These are phyloP conservation scores for Oidiodendron maius DNA, from an alignment of 495 filamentous ascomycete species.

Conservation along the genomic window DNA sequence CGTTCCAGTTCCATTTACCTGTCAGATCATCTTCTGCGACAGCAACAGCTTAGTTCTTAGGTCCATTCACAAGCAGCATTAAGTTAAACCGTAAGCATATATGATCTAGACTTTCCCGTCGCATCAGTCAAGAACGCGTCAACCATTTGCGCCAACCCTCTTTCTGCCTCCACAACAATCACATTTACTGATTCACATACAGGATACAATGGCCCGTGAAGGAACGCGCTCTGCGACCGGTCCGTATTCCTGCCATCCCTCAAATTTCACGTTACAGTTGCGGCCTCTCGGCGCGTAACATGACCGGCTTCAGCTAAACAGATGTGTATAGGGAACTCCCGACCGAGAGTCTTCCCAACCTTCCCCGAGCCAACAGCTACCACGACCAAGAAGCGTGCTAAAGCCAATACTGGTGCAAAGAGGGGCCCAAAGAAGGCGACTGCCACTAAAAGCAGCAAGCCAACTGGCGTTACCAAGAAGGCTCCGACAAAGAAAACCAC, in stretches of 20 bases:
- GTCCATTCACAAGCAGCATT: not conserved
- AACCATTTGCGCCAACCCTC: conserved; percentile 15
- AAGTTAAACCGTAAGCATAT: conserved; percentile 19
- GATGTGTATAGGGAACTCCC: conserved; percentile 39
- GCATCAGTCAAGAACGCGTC: conserved; percentile 14
- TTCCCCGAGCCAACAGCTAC: conserved; percentile 44
- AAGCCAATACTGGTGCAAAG: conserved; percentile 40
- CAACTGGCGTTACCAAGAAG: conserved; percentile 47
- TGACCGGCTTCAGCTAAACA: conserved; percentile 12
- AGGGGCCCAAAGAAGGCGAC: conserved; percentile 22
- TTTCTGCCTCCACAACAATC: conserved; percentile 23
- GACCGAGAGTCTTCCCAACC: conserved; percentile 45
- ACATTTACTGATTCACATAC: conserved; percentile 17
- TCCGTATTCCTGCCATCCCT: conserved; percentile 10
- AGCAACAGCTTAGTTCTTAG: conserved; percentile 2
- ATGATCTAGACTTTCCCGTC: conserved; percentile 10
- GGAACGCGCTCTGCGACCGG: conserved; percentile 46
- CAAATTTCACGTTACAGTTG: not conserved
- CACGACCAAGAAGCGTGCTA: conserved; percentile 29
- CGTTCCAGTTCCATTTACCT: conserved; percentile 5
- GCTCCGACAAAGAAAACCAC: conserved; percentile 40
- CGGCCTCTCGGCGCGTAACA: conserved; percentile 19
- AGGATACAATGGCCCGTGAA: conserved; percentile 45
- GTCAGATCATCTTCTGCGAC: conserved; percentile 8
- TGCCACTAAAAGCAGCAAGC: conserved; percentile 23